Percentiles rank a stretch among this genome's conserved stretches.
These are phyloP conservation scores for Eleusine coracana DNA, from an alignment of 176 grass and related monocot species.

Conservation along the genomic window DNA sequence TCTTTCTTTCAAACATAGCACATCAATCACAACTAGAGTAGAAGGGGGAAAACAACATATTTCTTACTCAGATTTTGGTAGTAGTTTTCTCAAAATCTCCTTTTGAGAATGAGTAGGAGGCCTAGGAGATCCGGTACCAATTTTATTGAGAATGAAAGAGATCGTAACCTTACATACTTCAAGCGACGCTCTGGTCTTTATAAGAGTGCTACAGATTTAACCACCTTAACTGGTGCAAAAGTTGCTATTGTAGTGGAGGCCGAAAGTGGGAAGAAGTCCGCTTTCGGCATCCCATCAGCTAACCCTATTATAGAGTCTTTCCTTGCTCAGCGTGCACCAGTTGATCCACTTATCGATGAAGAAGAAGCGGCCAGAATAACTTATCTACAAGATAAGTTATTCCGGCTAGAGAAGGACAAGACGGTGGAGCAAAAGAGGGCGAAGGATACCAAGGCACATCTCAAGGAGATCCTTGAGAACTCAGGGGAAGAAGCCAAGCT, in stretches of 20 bases:
- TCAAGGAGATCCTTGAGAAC: background rate
- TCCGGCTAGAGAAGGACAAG: background rate
- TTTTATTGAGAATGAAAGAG: background rate
- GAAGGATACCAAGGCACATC: background rate
- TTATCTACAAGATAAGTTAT: background rate
- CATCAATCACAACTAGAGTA: background rate
- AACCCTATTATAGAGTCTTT: background rate
- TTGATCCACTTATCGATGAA: background rate
- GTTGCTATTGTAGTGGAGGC: background rate
- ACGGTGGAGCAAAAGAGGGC: background rate
- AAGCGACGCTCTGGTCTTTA: background rate
- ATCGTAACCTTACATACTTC: background rate
- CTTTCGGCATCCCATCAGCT: constrained; percentile 14
- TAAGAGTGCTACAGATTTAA: background rate
- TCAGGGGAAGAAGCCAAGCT: background rate
- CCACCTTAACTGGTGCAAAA: constrained; percentile 5
- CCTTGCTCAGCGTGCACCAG: background rate
- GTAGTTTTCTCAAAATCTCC: background rate
- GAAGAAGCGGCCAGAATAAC: background rate
- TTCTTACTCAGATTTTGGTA: background rate
- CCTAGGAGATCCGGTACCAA: background rate
- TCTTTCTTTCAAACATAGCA: background rate
- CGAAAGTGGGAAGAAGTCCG: background rate
- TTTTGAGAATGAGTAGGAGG: background rate
- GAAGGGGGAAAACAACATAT: background rate